These are phyloP conservation scores for Arachis stenosperma DNA, from an alignment of 306 rosid genomes.

Conservation along the genomic window DNA sequence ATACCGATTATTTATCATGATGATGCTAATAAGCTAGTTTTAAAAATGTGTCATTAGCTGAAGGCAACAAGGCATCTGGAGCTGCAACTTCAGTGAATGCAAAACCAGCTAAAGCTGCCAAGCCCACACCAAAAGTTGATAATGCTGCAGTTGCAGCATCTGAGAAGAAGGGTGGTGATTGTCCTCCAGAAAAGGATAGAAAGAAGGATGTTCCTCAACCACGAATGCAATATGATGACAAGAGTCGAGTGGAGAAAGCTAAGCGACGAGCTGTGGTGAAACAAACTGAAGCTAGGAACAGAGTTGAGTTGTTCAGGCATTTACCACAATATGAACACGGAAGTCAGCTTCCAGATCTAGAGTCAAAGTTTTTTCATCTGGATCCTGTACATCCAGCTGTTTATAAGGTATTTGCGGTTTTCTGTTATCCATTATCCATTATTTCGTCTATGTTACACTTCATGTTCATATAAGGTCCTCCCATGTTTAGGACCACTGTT, in stretches of 20 bases:
- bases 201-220: constrained; percentile 73
- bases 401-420: constrained; percentile 49
- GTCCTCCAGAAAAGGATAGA: constrained; percentile 59
- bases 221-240: constrained; percentile 68
- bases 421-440: not conserved
- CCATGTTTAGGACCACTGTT: too few relatives aligned
- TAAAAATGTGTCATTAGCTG: constrained; percentile 43
- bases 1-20: not conserved
- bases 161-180: constrained; percentile 60
- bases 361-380: constrained; percentile 60
- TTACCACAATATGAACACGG: constrained; percentile 72
- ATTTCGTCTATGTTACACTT: not conserved
- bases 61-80: constrained; percentile 55
- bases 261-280: constrained; percentile 65
- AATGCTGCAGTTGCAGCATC: constrained; percentile 50
- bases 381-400: constrained; percentile 61
- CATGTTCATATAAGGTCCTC: not conserved
- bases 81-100: constrained; percentile 36
- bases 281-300: constrained; percentile 63
- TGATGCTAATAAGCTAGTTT: constrained; percentile 33
- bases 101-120: constrained; percentile 50
- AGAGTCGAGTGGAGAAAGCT: constrained; percentile 64
- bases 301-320: constrained; percentile 69
- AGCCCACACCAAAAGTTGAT: constrained; percentile 53
- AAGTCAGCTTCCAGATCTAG: constrained; percentile 66